Base-by-base conservation (phyloP, 352 stramenopile genomes). In the Phytophthora sp. region DNA sequence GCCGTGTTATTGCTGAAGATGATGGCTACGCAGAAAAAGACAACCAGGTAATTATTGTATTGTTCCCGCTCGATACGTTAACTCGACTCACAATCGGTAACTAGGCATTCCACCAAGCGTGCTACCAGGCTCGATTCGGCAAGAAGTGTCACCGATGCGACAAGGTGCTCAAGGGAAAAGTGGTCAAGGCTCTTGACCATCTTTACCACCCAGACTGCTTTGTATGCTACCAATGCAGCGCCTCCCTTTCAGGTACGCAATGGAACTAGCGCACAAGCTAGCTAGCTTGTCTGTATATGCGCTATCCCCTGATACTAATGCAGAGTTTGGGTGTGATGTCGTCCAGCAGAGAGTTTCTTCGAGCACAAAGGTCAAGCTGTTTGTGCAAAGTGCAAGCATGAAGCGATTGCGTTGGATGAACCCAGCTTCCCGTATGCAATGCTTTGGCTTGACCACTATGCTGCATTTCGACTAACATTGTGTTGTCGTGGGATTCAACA, bases 131-230 rank as follows among this genome's bases (percentile, higher is more conserved):
- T 23, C 82, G 84, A 21, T 94, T 88, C 52, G 84, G 86, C 57
- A 94, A 94, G 66, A 86, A 84, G 41, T 94, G 86, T 62, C 87
- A 86, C 41, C 82, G 86, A 9, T 94, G 86, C 73, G 75, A 79
- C 26, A 84, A 91, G 79, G 73, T 87, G 38, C 74, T 94, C 36
- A 92, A 91, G 56, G 86, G 86, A 69, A 94, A 94, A 70, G 86
- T 93, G 26, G 84, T 94, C 47, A 94, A 94, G 64, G 86, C 86
- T 12, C 66, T 94, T 20, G 84, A 94, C 65, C 89, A 84, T 38
- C 70, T 94, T n/a, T 94, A 93, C 66, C 86, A 94, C 61, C 86
- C 86, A 15, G 83, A 84, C 57, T 94, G 86, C 55, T 94, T 94
- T 55, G 82, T 94, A 12, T 94, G 86, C 69, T 91, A 74, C 53